Evolutionary conservation across 768 basidiomycete species (phyloP), one percentile per base, ranked within the genome.

Genomic region (Punctularia strigosozonata): DNA sequence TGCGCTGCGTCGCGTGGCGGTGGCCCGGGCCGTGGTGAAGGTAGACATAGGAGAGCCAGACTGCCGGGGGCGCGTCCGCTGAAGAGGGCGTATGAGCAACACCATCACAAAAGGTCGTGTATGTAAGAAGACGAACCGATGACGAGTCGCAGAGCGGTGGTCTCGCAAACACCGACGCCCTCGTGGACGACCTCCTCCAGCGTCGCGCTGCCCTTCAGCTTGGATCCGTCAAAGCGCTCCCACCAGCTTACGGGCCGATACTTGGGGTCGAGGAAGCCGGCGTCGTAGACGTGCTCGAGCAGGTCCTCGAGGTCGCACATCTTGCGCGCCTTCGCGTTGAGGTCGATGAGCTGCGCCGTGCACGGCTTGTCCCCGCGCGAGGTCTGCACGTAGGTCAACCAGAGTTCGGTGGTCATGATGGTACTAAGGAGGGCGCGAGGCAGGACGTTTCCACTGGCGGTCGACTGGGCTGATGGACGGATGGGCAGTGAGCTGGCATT

Each of bases 1-100:
- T 44, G 23, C 66, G 65, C 46, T 71, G 70, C n/a, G 57, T 54
- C 25, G 66, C 60, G 14, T 53, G 47, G 23, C 57, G 55, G 3
- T 51, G 49, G 14, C 36, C 43, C 6, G 55, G 40, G 34, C 51
- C 57, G n/a, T n/a, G n/a, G 53, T 64, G 54, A 22, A 55, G 45
- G 40, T 68, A 64, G 25, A 59, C 48, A 41, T 69, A 70, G 38
- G 53, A 60, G 49, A 72, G 65, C 68, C 70, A 69, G 31, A 69
- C 38, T 5, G 53, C 53, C 12, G 59, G 51, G 1, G 62, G 57
- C 6, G 58, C 45, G 43, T 69, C 69, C 45, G 62, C 66, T 72
- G 38, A 24, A 25, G 15, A 36, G 34, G 24, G 25, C 13, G 4
- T 7, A 20, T 15, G 42, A 17, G 44, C 35, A n/a, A 2, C 17